Conservation (phyloP, 495 filamentous ascomycete species). For the Penicillium taxi region DNA sequence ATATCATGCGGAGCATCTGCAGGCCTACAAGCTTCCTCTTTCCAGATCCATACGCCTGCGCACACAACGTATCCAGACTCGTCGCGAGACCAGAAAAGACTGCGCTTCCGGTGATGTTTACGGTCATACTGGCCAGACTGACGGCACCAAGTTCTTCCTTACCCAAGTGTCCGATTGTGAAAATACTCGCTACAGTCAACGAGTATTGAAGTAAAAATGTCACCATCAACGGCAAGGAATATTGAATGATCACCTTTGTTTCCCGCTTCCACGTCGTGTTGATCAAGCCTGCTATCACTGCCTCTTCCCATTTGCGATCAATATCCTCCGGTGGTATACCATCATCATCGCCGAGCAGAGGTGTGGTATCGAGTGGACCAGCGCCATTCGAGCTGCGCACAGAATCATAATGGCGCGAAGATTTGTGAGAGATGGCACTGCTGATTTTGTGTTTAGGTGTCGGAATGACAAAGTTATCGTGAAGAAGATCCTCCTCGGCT, state of each 20-base stretch:
- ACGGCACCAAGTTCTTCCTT: slow-evolving; percentile 58
- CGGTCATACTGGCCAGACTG: slow-evolving; percentile 59
- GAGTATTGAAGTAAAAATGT: slow-evolving; percentile 72
- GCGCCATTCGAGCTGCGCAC: slow-evolving; percentile 10
- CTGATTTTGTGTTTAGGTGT: slow-evolving; percentile 33
- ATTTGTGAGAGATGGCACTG: slow-evolving; percentile 13
- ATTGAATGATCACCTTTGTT: slow-evolving; percentile 56
- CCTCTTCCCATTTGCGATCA: slow-evolving; percentile 68
- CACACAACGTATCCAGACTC: slow-evolving; percentile 66
- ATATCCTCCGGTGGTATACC: slow-evolving; percentile 32
- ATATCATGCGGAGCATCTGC: slow-evolving; percentile 63
- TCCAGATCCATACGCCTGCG: slow-evolving; percentile 70
- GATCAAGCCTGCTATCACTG: slow-evolving; percentile 62
- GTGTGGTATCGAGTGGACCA: slow-evolving; percentile 40
- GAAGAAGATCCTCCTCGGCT: slow-evolving; percentile 66
- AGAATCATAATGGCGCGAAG: slow-evolving; percentile 9
- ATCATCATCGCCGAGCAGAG: slow-evolving; percentile 38
- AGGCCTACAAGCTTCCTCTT: slow-evolving; percentile 60
- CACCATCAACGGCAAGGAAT: slow-evolving; percentile 57
- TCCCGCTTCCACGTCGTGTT: slow-evolving; percentile 81
- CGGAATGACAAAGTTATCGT: slow-evolving; percentile 68
- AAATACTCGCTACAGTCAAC: slow-evolving; percentile 61
- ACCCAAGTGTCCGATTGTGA: slow-evolving; percentile 58
- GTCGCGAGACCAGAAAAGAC: slow-evolving; percentile 67
- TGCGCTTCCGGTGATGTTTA: slow-evolving; percentile 65